Base-by-base conservation (phyloP, 2,329 filamentous ascomycete genomes). In the Cylindrodendrum hubeiense region DNA sequence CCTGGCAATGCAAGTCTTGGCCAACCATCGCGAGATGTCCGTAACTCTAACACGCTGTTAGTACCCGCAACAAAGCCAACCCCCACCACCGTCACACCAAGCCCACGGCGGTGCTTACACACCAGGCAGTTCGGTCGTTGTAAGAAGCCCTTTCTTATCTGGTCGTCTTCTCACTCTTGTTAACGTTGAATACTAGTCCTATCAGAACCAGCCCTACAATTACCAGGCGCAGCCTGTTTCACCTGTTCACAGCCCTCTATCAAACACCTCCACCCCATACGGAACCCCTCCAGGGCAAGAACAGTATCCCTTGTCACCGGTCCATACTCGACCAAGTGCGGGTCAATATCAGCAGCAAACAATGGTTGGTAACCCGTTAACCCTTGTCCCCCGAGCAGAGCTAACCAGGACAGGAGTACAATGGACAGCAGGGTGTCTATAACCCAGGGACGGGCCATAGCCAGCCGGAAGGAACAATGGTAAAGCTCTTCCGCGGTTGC, bases 401-500 rank as follows among this genome's bases (percentile, higher is more conserved):
- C 71, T 72, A 2, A 73, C 53, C 9, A 51, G 2, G 13, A 0
- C 17, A 73, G 71, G 44, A 67, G 50, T 69, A 70, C 19, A 60
- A 60, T 47, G 63, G 65, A 24, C 71, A 73, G 46, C 69, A 73
- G 54, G 67, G 61, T 39, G 54, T 70, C 19, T 71, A 72, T 60
- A 63, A 63, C n/a, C 71, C 73, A 44, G 71, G 63, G 22, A 60
- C 61, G 13, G 50, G 64, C 41, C 60, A 64, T 58, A 69, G 69
- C 62, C 70, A 67, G 63, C 70, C 71, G 62, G 71, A 73, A 19
- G 68, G 71, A 46, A 58, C 64, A 67, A 73, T 73, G 71, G 71
- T 74, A 74, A 74, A 74, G 70, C 65, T 74, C 65, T 74, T 74
- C 68, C 70, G 70, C 21, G 71, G 71, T 54, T 74, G 71, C 54